Percentiles rank a stretch among this genome's conserved stretches.
These are phyloP conservation scores for Penicillium cataractarum DNA, from an alignment of 495 filamentous ascomycete genomes.

Conservation along the genomic window DNA sequence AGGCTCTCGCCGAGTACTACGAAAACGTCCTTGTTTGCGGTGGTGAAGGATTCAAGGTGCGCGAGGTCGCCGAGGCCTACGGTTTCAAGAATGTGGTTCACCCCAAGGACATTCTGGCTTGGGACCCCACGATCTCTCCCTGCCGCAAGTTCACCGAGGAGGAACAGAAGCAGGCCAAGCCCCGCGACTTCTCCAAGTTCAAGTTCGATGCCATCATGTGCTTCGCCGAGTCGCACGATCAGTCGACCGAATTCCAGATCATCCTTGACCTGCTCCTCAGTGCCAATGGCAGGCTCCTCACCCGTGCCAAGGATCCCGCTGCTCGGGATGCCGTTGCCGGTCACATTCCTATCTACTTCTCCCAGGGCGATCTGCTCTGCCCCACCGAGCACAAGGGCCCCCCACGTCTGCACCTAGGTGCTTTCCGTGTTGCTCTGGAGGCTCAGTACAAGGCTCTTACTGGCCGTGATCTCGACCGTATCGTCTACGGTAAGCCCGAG, in stretches of 20 bases:
- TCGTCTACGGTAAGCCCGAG: conserved; percentile 85
- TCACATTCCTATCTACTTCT: conserved; percentile 78
- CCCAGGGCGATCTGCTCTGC: conserved; percentile 73
- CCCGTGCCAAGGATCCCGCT: conserved; percentile 66
- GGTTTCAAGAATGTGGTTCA: conserved; percentile 89
- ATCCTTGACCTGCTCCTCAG: conserved; percentile 79
- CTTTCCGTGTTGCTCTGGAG: conserved; percentile 76
- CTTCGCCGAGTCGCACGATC: conserved; percentile 82
- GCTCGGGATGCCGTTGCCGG: conserved; percentile 45
- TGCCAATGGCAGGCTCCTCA: conserved; percentile 68
- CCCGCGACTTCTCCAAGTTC: conserved; percentile 65
- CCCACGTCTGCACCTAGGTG: conserved; percentile 74
- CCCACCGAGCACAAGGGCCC: conserved; percentile 71
- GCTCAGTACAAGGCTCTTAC: conserved; percentile 78
- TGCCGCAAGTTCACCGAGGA: conserved; percentile 74
- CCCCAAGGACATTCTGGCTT: conserved; percentile 87
- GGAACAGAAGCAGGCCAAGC: conserved; percentile 66
- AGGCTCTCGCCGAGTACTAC: conserved; percentile 81
- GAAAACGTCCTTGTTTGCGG: conserved; percentile 85
- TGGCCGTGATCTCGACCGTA: conserved; percentile 74
- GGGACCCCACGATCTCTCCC: conserved; percentile 78
- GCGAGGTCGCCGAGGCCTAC: conserved; percentile 81
- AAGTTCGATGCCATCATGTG: conserved; percentile 84
- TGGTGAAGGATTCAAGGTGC: conserved; percentile 88
- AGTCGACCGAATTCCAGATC: conserved; percentile 81